These are phyloP conservation scores for Serendipita sp. DNA, from an alignment of 768 basidiomycete species.

Conservation along the genomic window DNA sequence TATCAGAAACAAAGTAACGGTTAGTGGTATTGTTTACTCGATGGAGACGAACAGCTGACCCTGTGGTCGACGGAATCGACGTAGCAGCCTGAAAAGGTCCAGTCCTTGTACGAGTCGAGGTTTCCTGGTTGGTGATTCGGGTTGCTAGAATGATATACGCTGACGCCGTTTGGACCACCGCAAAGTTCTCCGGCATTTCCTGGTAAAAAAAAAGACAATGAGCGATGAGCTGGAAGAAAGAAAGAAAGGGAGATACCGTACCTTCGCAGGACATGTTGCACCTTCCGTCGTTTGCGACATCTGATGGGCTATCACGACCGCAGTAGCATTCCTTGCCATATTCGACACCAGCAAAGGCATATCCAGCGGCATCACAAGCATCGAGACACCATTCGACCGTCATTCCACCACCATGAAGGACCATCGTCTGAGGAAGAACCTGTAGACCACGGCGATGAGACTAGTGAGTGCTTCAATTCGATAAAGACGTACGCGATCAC, in stretches of 20 bases:
- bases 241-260: not conserved
- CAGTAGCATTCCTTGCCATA: constrained; percentile 7
- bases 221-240: not conserved
- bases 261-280: not conserved
- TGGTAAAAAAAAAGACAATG: not conserved
- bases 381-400: not conserved
- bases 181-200: not conserved
- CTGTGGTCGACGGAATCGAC: not conserved
- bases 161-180: not conserved
- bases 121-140: not conserved
- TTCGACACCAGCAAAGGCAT: constrained; percentile 6
- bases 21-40: not conserved
- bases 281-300: not conserved
- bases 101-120: not conserved
- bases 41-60: not conserved
- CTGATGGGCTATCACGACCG: not conserved
- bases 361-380: not conserved
- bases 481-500: too few relatives aligned
- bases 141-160: constrained; percentile 3
- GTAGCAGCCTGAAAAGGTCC: not conserved
- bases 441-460: too few relatives aligned
- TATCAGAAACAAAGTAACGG: not conserved
- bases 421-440: not conserved
- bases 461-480: too few relatives aligned
- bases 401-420: not conserved